Percentiles rank a stretch among this genome's conserved stretches.
Conservation (phyloP, 2,329 filamentous ascomycete genomes). For the Pyrenochaeta sp. region DNA sequence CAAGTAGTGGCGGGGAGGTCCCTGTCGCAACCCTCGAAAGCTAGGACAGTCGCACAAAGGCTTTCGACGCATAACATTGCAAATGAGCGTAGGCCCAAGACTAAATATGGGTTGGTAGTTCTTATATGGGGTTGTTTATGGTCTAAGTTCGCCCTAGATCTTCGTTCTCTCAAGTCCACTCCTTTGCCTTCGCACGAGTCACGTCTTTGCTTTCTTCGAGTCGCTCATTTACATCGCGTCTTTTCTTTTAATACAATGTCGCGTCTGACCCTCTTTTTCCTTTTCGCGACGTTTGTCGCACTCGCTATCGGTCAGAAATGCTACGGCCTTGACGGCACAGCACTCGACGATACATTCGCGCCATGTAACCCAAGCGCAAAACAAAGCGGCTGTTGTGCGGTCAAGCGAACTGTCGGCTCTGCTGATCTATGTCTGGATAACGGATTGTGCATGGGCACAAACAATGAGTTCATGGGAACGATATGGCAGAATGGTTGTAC, state of each 20-base stretch:
- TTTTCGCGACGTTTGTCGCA: constrained; percentile 20
- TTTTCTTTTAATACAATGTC: constrained; percentile 29
- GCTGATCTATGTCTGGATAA: constrained; percentile 44
- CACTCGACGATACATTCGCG: constrained; percentile 38
- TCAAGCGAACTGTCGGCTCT: constrained; percentile 27
- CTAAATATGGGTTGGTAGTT: constrained; percentile 23
- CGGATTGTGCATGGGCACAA: constrained; percentile 46
- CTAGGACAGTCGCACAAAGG: constrained; percentile 30
- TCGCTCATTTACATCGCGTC: constrained; percentile 11
- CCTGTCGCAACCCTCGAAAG: constrained; percentile 25
- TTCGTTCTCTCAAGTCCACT: constrained; percentile 5
- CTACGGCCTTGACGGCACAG: constrained; percentile 40
- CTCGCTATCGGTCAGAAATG: constrained; percentile 35
- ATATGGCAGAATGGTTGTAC: constrained; percentile 49
- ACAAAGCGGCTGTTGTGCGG: constrained; percentile 47
- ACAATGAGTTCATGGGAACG: constrained; percentile 36
- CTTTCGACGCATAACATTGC: constrained; percentile 34
- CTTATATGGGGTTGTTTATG: constrained; percentile 20
- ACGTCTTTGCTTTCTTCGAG: constrained; percentile 7
- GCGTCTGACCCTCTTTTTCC: constrained; percentile 19
- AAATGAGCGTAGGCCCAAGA: constrained; percentile 19
- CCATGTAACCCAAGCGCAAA: constrained; percentile 40
- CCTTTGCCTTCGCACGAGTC: constrained; percentile 5
- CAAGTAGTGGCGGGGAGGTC: constrained; percentile 28
- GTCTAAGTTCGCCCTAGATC: constrained; percentile 11